Conservation (phyloP, 352 stramenopile genomes). For the Pythium brachiatum region DNA sequence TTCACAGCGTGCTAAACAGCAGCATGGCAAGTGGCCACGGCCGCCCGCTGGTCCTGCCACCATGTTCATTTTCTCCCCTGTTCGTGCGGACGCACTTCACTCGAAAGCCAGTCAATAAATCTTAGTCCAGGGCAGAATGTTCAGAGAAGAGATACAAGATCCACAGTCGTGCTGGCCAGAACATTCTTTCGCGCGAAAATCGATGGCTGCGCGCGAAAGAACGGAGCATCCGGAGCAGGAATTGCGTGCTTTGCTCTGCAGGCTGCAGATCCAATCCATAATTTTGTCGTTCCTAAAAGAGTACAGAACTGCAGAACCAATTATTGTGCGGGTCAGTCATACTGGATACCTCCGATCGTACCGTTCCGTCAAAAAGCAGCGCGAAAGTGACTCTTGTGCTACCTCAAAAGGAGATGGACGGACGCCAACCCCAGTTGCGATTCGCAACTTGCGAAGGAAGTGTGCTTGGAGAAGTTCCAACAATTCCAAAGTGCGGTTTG, state of each 20-base stretch:
- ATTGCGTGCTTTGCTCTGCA: no score
- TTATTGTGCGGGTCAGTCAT: no score
- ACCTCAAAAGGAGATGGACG: background rate
- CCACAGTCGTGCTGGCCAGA: background rate
- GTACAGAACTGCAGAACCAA: no score
- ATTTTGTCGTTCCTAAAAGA: no score
- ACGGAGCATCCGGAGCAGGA: no score
- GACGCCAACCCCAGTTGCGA: background rate
- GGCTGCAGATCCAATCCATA: no score
- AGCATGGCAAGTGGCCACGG: background rate
- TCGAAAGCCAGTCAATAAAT: constrained; percentile 10
- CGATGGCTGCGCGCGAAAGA: background rate
- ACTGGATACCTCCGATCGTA: no score
- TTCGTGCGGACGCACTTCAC: background rate
- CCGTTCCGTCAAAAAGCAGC: no score
- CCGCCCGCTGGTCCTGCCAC: background rate
- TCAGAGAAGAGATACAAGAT: constrained; percentile 9
- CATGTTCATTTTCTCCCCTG: constrained; percentile 6
- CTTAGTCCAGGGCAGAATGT: constrained; percentile 17
- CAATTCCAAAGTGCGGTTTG: background rate
- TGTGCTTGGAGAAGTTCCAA: background rate
- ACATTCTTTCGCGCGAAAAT: constrained; percentile 7
- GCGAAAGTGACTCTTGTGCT: no score
- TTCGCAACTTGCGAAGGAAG: background rate
- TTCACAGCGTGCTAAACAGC: background rate